Conservation (phyloP, 2,329 filamentous ascomycete species). For the Neoascochyta sp. region DNA sequence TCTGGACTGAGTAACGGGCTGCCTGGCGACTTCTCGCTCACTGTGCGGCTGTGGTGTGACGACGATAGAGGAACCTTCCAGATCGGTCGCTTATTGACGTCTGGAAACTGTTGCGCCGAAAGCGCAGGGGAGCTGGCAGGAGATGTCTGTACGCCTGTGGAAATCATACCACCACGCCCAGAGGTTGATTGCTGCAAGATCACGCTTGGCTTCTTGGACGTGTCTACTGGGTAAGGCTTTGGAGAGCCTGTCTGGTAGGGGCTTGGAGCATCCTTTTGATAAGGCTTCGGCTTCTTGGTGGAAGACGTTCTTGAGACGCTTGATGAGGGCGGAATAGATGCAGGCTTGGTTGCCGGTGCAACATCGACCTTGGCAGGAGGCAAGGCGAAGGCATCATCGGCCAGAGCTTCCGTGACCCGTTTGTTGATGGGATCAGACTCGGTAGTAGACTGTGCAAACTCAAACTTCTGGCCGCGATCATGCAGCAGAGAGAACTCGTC, state of each 20-base stretch:
- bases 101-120: slow-evolving; percentile 33
- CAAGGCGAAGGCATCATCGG: slow-evolving; percentile 75
- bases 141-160: slow-evolving; percentile 77
- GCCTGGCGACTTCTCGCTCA: slow-evolving; percentile 41
- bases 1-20: slow-evolving; percentile 40
- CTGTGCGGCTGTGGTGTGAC: slow-evolving; percentile 43
- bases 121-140: slow-evolving; percentile 45
- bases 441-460: slow-evolving; percentile 58
- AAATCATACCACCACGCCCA: slow-evolving; percentile 53
- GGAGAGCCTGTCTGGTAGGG: no score
- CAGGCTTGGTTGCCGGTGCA: slow-evolving; percentile 26
- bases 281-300: slow-evolving; percentile 26
- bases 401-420: slow-evolving; percentile 69
- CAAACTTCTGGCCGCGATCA: slow-evolving; percentile 77
- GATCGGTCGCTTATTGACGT: slow-evolving; percentile 46
- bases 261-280: no score
- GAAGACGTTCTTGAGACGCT: slow-evolving; percentile 32
- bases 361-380: slow-evolving; percentile 31
- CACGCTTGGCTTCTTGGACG: slow-evolving; percentile 6
- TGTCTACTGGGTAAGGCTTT: slow-evolving; percentile 6
- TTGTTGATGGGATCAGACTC: slow-evolving; percentile 54
- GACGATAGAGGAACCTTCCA: slow-evolving; percentile 51
- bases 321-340: slow-evolving; percentile 29
- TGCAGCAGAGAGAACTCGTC: slow-evolving; percentile 91
- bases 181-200: slow-evolving; percentile 23